Percentiles rank a stretch among this genome's conserved stretches.
These are phyloP conservation scores for Lepidium campestre DNA, from an alignment of 441 rosid species.

Conservation along the genomic window DNA sequence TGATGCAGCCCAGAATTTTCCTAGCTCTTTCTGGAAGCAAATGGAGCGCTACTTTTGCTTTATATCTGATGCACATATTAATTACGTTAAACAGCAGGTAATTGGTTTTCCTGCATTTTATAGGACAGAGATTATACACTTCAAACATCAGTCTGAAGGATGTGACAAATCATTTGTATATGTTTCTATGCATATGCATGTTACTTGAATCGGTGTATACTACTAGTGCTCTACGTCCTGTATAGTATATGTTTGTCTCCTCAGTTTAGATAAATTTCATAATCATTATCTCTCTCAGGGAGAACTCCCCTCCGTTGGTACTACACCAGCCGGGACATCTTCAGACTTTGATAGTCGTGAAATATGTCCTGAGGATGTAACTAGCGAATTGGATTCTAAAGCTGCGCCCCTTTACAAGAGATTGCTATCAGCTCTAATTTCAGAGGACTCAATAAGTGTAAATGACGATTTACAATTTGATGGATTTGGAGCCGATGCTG, in stretches of 20 bases:
- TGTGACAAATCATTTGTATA: constrained; percentile 1
- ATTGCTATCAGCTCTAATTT: constrained; percentile 78
- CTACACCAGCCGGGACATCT: constrained; percentile 29
- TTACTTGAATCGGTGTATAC: not conserved
- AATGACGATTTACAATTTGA: constrained; percentile 44
- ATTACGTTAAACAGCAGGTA: constrained; percentile 73
- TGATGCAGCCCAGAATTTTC: constrained; percentile 54
- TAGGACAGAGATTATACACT: constrained; percentile 4
- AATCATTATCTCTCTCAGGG: constrained; percentile 41
- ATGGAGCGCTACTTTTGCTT: constrained; percentile 76
- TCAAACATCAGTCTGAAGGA: constrained; percentile 7
- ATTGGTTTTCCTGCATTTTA: constrained; percentile 1
- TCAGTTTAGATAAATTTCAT: constrained; percentile 9
- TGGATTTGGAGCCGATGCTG: constrained; percentile 53
- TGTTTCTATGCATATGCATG: not conserved
- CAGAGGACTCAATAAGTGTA: constrained; percentile 56
- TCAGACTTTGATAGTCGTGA: constrained; percentile 41
- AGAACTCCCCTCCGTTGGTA: constrained; percentile 34
- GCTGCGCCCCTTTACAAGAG: constrained; percentile 63
- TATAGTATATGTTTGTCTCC: not conserved
- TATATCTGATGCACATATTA: constrained; percentile 67
- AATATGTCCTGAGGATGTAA: constrained; percentile 28
- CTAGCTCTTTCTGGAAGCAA: constrained; percentile 74
- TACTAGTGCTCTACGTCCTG: not conserved
- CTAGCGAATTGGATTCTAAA: constrained; percentile 33